phyloP scores from a whole-genome alignment of 805 yeast genomes.

The Cyberlindnera veronae region DNA sequence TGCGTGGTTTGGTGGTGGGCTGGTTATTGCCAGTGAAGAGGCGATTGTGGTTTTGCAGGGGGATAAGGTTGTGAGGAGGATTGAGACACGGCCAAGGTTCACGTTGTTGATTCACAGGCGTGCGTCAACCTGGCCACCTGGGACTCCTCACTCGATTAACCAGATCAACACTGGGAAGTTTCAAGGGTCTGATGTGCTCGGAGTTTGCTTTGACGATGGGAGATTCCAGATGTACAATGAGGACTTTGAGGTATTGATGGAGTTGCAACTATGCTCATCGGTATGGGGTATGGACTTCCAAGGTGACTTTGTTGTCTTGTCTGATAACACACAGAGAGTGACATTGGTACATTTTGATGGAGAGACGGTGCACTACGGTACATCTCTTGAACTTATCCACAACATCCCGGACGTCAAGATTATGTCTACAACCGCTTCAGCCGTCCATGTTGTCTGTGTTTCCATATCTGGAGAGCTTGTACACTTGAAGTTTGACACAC shows the following conservation, averaged over 20 bases:
- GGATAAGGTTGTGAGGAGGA: conserved; percentile 1
- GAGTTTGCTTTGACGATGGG: conserved; percentile 56
- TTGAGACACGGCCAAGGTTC: conserved; percentile 17
- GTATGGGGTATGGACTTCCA: conserved; percentile 61
- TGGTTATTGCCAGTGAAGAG: conserved; percentile 15
- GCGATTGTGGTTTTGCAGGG: conserved; percentile 11
- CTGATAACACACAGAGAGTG: conserved; percentile 52
- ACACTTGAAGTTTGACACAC: conserved; percentile 12
- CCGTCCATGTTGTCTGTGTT: conserved; percentile 35
- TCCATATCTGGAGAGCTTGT: conserved; percentile 42
- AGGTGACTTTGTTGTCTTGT: conserved; percentile 40
- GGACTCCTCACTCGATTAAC: conserved; percentile 60
- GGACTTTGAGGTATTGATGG: conserved; percentile 30
- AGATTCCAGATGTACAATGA: conserved; percentile 37
- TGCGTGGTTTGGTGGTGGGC: conserved; percentile 13
- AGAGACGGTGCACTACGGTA: conserved; percentile 23
- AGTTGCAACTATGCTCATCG: conserved; percentile 36
- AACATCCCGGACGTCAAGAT: conserved; percentile 56
- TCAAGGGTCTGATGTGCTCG: conserved; percentile 40
- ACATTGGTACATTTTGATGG: conserved; percentile 35
- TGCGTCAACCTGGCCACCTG: conserved; percentile 44
- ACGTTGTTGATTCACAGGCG: conserved; percentile 17
- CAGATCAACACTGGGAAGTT: conserved; percentile 39
- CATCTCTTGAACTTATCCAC: conserved; percentile 43
- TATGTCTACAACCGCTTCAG: conserved; percentile 23